Conservation (phyloP, 2,329 filamentous ascomycete genomes). For the Cladophialophora exuberans region DNA sequence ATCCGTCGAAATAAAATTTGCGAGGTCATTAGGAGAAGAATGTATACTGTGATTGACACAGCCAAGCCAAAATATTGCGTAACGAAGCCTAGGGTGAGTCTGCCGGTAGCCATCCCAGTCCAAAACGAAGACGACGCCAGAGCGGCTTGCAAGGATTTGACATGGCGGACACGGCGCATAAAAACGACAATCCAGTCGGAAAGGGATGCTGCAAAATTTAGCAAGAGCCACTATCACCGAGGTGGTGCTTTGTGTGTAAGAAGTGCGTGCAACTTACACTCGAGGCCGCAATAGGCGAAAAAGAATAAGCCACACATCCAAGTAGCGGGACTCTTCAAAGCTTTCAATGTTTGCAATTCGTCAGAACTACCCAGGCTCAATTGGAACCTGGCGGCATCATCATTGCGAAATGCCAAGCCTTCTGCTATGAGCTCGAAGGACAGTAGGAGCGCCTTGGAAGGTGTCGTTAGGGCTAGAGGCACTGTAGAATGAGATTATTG, state of each 20-base stretch:
- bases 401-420: constrained; percentile 43
- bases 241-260: constrained; percentile 2
- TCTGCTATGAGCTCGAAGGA: constrained; percentile 30
- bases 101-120: constrained; percentile 49
- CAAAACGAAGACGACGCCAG: constrained; percentile 51
- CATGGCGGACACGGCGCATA: constrained; percentile 47
- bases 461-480: neutral
- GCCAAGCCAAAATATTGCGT: constrained; percentile 40
- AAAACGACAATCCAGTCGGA: constrained; percentile 53
- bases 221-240: neutral
- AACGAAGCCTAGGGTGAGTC: constrained; percentile 39
- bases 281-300: constrained; percentile 50
- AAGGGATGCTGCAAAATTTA: constrained; percentile 38
- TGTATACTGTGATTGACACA: constrained; percentile 35
- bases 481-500: neutral
- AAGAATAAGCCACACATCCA: constrained; percentile 50
- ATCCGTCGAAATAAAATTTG: constrained; percentile 17
- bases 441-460: constrained; percentile 1
- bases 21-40: constrained; percentile 19
- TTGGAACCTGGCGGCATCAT: constrained; percentile 40
- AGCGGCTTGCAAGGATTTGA: constrained; percentile 42
- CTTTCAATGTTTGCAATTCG: constrained; percentile 6
- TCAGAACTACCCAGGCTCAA: neutral
- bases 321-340: constrained; percentile 35
- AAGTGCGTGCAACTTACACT: constrained; percentile 34